Evolutionary conservation across 1,284 basidiomycete species (phyloP).

Genomic region (Taiwanofungus camphoratus): DNA sequence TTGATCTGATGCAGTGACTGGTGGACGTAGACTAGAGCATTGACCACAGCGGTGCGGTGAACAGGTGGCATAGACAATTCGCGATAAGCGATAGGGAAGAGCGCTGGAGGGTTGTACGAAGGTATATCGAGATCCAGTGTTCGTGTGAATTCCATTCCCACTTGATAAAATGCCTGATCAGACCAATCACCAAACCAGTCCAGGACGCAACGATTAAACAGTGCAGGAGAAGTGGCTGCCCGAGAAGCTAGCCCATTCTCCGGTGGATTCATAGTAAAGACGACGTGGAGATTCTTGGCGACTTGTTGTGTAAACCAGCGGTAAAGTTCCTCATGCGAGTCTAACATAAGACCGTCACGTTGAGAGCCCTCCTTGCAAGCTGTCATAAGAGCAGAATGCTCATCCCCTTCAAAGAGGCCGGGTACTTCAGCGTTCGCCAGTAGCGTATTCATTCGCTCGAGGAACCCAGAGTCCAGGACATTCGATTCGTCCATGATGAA

Average conservation of each 20-base stretch:
- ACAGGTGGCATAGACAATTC: constrained; percentile 76
- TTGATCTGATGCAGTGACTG: constrained; percentile 89
- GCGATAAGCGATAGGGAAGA: constrained; percentile 88
- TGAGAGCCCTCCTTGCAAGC: constrained; percentile 99
- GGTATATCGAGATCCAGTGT: constrained; percentile 86
- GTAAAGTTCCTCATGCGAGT: constrained; percentile 96
- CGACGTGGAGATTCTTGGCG: constrained; percentile 93
- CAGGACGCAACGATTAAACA: constrained; percentile 97
- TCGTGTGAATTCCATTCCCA: constrained; percentile 91
- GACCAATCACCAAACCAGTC: constrained; percentile 99
- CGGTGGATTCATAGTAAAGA: constrained; percentile 99
- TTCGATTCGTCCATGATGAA: constrained; percentile 99
- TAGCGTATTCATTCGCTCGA: constrained; percentile 99
- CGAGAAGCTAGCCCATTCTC: constrained; percentile 92
- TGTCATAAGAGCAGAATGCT: constrained; percentile 94
- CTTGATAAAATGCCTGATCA: constrained; percentile 95
- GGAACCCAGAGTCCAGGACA: constrained; percentile 95
- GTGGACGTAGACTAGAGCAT: constrained; percentile 92
- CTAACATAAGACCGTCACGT: constrained; percentile 95
- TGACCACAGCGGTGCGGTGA: constrained; percentile 87
- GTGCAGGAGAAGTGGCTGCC: constrained; percentile 93
- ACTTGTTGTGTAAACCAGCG: constrained; percentile 98
- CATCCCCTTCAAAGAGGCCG: constrained; percentile 97
- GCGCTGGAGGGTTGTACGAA: constrained; percentile 68
- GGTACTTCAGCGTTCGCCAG: constrained; percentile 99